Percentiles rank a stretch among this genome's conserved stretches.
Evolutionary conservation across 306 rosid genomes (phyloP).

Genomic region (Dryas octopetala): DNA sequence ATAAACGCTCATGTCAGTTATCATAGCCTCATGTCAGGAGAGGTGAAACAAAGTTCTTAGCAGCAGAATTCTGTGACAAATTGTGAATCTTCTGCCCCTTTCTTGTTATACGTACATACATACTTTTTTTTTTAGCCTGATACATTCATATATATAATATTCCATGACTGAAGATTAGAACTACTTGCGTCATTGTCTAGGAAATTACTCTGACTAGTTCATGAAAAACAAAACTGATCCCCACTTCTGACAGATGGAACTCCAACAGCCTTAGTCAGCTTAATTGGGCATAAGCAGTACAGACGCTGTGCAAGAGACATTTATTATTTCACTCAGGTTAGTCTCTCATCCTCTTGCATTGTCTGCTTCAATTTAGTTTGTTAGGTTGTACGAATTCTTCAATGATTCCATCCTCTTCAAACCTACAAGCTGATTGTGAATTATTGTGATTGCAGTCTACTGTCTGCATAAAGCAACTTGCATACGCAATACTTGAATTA

Average conservation of each 20-base stretch:
- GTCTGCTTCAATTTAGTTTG: constrained; percentile 13
- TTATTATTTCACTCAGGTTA: constrained; percentile 88
- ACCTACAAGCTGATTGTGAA: constrained; percentile 18
- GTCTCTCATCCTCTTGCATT: constrained; percentile 20
- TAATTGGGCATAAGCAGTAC: constrained; percentile 85
- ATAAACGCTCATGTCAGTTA: neutral
- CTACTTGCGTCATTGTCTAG: neutral
- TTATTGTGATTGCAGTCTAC: constrained; percentile 55
- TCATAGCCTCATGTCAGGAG: neutral
- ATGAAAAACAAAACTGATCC: constrained; percentile 5
- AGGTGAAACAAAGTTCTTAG: neutral
- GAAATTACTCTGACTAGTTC: neutral
- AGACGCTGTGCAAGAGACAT: constrained; percentile 89
- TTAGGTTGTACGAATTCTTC: neutral
- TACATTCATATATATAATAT: neutral
- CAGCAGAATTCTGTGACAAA: neutral
- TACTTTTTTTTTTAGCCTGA: neutral
- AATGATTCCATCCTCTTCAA: constrained; percentile 10
- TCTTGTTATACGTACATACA: neutral
- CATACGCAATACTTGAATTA: constrained; percentile 70
- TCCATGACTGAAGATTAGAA: neutral
- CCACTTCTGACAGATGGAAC: constrained; percentile 69
- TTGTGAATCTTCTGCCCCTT: constrained; percentile 2
- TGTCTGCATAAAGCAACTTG: constrained; percentile 84
- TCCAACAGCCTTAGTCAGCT: constrained; percentile 84